Percentiles rank a stretch among this genome's conserved stretches.
Evolutionary conservation across 192 early-diverging fungal species (phyloP).

Genomic region (Entomortierella parvispora): DNA sequence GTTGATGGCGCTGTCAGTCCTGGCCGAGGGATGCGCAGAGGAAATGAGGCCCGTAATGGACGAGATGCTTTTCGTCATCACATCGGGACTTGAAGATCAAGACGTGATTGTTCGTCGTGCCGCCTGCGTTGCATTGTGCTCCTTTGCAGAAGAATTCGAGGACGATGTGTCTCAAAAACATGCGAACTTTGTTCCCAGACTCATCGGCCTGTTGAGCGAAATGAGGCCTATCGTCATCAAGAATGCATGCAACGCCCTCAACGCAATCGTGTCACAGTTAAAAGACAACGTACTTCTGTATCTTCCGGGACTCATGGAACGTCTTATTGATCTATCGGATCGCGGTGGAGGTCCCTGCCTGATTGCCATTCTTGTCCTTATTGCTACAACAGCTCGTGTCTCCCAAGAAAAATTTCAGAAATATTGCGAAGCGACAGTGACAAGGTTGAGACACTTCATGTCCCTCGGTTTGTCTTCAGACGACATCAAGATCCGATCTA

Average conservation of each 20-base stretch:
- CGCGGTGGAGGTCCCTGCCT: slow-evolving; percentile 72
- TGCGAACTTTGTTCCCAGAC: slow-evolving; percentile 81
- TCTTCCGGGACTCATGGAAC: slow-evolving; percentile 85
- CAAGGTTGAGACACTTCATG: slow-evolving; percentile 77
- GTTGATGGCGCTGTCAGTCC: slow-evolving; percentile 80
- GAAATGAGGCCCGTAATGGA: slow-evolving; percentile 79
- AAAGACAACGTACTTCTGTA: slow-evolving; percentile 83
- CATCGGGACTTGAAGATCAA: slow-evolving; percentile 81
- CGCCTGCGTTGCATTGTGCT: slow-evolving; percentile 86
- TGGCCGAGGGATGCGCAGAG: slow-evolving; percentile 90
- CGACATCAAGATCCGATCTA: slow-evolving; percentile 80
- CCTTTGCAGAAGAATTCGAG: slow-evolving; percentile 83
- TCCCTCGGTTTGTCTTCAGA: slow-evolving; percentile 71
- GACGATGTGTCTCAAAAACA: slow-evolving; percentile 84
- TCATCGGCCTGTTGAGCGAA: slow-evolving; percentile 87
- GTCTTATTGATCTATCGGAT: slow-evolving; percentile 78
- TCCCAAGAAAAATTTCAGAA: slow-evolving; percentile 73
- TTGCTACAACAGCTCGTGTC: slow-evolving; percentile 90
- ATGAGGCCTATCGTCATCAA: slow-evolving; percentile 74
- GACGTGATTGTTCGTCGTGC: slow-evolving; percentile 82
- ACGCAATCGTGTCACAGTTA: slow-evolving; percentile 87
- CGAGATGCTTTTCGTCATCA: slow-evolving; percentile 80
- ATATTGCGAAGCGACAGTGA: slow-evolving; percentile 81
- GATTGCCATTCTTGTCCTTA: slow-evolving; percentile 82
- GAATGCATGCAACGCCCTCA: slow-evolving; percentile 84